Conservation (phyloP, 805 yeast species). For the Grigorovia yakushimaensis region DNA sequence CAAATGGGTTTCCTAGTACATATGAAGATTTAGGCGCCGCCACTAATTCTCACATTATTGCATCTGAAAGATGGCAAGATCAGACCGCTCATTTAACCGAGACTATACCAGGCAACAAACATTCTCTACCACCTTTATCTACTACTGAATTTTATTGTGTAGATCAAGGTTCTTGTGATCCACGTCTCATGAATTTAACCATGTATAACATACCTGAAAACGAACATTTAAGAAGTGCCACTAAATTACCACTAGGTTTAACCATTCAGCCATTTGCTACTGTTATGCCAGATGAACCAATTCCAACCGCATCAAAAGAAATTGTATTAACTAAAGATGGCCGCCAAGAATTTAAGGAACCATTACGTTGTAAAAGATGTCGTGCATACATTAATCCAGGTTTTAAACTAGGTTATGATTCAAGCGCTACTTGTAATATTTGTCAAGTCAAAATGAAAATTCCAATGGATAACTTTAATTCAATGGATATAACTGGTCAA, state of each 20-base stretch:
- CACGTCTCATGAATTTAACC: constrained; percentile 66
- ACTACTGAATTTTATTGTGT: constrained; percentile 57
- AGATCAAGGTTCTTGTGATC: constrained; percentile 82
- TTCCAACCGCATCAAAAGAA: constrained; percentile 39
- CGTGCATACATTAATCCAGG: constrained; percentile 83
- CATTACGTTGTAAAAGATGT: constrained; percentile 87
- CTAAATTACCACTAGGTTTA: constrained; percentile 75
- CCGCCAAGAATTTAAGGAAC: constrained; percentile 33
- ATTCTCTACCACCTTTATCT: constrained; percentile 76
- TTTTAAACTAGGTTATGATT: constrained; percentile 52
- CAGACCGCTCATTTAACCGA: constrained; percentile 31
- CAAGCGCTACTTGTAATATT: constrained; percentile 70
- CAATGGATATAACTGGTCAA: constrained; percentile 49
- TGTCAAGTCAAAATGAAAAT: constrained; percentile 69
- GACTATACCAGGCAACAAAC: constrained; percentile 61
- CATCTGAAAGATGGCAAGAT: constrained; percentile 29
- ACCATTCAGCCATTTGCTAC: constrained; percentile 81
- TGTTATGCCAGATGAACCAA: constrained; percentile 35
- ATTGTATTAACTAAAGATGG: constrained; percentile 2
- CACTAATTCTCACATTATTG: constrained; percentile 21
- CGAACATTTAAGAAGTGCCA: constrained; percentile 55
- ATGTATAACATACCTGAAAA: constrained; percentile 76
- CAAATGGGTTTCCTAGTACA: not conserved
- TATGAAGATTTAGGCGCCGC: not conserved
- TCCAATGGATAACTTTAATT: constrained; percentile 56